Evolutionary conservation across 805 yeast species (phyloP).

Genomic region (Zygosaccharomyces bailii): DNA sequence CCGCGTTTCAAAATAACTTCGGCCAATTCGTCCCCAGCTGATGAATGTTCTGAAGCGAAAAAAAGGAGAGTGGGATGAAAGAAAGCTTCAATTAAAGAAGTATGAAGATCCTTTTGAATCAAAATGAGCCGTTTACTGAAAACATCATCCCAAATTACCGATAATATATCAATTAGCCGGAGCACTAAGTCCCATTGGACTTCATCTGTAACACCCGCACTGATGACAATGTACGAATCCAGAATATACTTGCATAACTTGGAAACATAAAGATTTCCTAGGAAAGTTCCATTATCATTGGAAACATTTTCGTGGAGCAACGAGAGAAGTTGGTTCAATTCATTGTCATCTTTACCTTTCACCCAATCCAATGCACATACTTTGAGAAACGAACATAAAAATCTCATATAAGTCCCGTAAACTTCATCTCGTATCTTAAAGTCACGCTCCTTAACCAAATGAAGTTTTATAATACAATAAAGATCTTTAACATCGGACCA

Average conservation of each 20-base stretch:
- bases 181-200: slow-evolving; percentile 10
- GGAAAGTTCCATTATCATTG: slow-evolving; percentile 29
- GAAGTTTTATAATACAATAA: slow-evolving; percentile 12
- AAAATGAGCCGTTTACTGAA: slow-evolving; percentile 58
- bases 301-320: slow-evolving; percentile 21
- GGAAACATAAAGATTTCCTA: slow-evolving; percentile 24
- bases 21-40: slow-evolving; percentile 12
- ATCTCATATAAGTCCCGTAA: slow-evolving; percentile 28
- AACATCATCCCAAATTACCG: slow-evolving; percentile 55
- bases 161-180: slow-evolving; percentile 36
- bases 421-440: slow-evolving; percentile 35
- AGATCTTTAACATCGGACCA: slow-evolving; percentile 19
- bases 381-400: slow-evolving; percentile 22
- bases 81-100: slow-evolving; percentile 49
- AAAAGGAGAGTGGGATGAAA: slow-evolving; percentile 43
- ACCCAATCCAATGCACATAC: slow-evolving; percentile 18
- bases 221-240: slow-evolving; percentile 12
- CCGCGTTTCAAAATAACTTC: slow-evolving; percentile 28
- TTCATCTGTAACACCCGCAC: slow-evolving; percentile 1
- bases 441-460: slow-evolving; percentile 3
- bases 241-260: slow-evolving; percentile 20
- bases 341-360: slow-evolving; percentile 5
- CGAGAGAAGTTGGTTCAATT: slow-evolving; percentile 18
- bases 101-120: slow-evolving; percentile 63
- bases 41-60: slow-evolving; percentile 35